Conservation (phyloP, 2,329 filamentous ascomycete species). For the Pseudofabraea citricarpa region DNA sequence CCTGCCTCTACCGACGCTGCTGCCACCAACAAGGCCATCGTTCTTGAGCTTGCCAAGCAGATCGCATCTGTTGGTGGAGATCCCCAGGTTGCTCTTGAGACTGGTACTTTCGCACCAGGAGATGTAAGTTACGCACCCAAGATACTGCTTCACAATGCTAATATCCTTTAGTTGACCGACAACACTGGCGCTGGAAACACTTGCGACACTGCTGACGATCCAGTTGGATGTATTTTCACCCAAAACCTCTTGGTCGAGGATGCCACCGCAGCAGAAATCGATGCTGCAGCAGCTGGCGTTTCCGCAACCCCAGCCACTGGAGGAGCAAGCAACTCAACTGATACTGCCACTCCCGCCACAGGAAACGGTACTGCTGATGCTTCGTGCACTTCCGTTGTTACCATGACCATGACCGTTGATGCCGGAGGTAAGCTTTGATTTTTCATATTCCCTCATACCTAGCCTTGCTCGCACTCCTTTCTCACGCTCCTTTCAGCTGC, state of each 20-base stretch:
- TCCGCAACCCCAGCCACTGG: constrained; percentile 12
- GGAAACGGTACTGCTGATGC: constrained; percentile 13
- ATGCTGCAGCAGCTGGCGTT: constrained; percentile 38
- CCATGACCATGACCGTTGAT: constrained; percentile 2
- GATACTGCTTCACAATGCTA: constrained; percentile 10
- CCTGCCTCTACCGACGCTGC: constrained; percentile 54
- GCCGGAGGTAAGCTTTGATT: neutral
- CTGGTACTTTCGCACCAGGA: constrained; percentile 59
- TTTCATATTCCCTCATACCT: neutral
- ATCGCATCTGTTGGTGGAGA: constrained; percentile 58
- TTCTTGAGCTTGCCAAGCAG: constrained; percentile 53
- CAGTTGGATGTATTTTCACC: constrained; percentile 49
- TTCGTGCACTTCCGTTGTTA: constrained; percentile 1
- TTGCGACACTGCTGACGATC: constrained; percentile 43
- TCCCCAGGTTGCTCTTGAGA: constrained; percentile 52
- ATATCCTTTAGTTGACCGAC: constrained; percentile 27
- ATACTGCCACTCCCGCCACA: constrained; percentile 5
- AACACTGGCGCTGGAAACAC: constrained; percentile 43
- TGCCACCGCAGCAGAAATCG: constrained; percentile 46
- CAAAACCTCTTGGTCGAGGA: constrained; percentile 48
- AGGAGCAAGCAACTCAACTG: neutral
- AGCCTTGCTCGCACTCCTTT: neutral
- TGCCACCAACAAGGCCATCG: constrained; percentile 55
- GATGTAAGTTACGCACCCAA: no score
- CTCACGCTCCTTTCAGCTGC: constrained; percentile 8